phyloP scores from a whole-genome alignment of 208 protist species.

The Crithidia acanthocephali region DNA sequence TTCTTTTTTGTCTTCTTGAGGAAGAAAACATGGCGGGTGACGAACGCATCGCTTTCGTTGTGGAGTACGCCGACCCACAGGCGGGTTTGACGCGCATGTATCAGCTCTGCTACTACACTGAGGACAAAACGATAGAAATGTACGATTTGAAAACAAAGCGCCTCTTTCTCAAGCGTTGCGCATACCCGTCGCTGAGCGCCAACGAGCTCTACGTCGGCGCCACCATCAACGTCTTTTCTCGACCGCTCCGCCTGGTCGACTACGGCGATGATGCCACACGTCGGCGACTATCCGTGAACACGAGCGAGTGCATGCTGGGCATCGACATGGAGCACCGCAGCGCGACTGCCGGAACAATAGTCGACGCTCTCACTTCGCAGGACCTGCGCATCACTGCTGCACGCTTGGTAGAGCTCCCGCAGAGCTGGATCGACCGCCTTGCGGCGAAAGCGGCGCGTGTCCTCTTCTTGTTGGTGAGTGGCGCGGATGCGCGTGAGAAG shows the following conservation, averaged over 20 bases:
- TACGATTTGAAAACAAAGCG: constrained; percentile 93
- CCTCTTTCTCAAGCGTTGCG: constrained; percentile 93
- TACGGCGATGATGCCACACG: constrained; percentile 93
- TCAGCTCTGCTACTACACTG: constrained; percentile 89
- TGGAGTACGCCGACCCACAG: constrained; percentile 92
- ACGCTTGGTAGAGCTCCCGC: constrained; percentile 69
- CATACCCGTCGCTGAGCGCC: constrained; percentile 78
- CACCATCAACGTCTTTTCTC: constrained; percentile 93
- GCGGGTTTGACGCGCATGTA: constrained; percentile 90
- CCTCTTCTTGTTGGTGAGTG: constrained; percentile 58
- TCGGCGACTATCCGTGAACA: constrained; percentile 56
- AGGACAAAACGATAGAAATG: constrained; percentile 96
- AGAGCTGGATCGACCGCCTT: constrained; percentile 41
- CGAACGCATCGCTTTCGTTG: constrained; percentile 78
- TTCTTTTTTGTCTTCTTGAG: no score
- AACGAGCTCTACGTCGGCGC: constrained; percentile 93
- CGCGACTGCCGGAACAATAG: constrained; percentile 44
- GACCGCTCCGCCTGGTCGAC: constrained; percentile 92
- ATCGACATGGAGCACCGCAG: constrained; percentile 48
- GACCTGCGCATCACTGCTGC: constrained; percentile 74
- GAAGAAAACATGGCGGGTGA: constrained; percentile 69
- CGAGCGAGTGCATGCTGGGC: constrained; percentile 66
- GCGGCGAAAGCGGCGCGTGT: constrained; percentile 46
- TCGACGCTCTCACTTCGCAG: constrained; percentile 57
- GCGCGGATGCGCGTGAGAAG: constrained; percentile 68